Evolutionary conservation across 2,329 filamentous ascomycete genomes (phyloP).

Genomic region (Hymenoscyphus repandus): DNA sequence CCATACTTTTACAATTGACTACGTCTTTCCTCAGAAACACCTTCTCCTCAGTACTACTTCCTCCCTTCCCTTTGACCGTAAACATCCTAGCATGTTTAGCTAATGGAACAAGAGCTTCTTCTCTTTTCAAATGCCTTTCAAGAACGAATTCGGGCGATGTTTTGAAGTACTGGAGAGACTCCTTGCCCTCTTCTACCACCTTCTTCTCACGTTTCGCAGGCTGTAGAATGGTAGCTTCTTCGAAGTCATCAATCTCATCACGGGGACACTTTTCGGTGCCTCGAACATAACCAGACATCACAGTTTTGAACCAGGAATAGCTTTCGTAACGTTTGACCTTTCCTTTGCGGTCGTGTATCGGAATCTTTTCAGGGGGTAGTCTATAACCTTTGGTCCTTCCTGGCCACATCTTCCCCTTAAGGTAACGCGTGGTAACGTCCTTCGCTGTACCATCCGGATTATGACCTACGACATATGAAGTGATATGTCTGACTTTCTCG

Average conservation of each 20-base stretch:
- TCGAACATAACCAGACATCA: conserved; percentile 68
- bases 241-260: conserved; percentile 70
- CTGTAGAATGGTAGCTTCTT: conserved; percentile 73
- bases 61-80: conserved; percentile 66
- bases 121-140: conserved; percentile 79
- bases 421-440: conserved; percentile 87
- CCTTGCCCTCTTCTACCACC: conserved; percentile 66
- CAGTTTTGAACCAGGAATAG: conserved; percentile 82
- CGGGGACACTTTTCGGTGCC: conserved; percentile 44
- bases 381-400: conserved; percentile 86
- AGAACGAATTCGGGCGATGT: conserved; percentile 79
- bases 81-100: conserved; percentile 72
- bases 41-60: conserved; percentile 67
- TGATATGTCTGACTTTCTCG: conserved; percentile 81
- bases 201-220: conserved; percentile 69
- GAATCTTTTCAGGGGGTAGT: conserved; percentile 72
- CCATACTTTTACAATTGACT: conserved; percentile 79
- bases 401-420: conserved; percentile 75
- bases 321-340: conserved; percentile 72
- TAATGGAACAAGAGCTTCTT: conserved; percentile 74
- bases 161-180: conserved; percentile 86
- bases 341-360: conserved; percentile 70
- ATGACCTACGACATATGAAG: conserved; percentile 82
- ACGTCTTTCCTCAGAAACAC: conserved; percentile 79
- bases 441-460: conserved; percentile 84